These are phyloP conservation scores for Obelidium mucronatum DNA, from an alignment of 192 early-diverging fungal genomes.

Conservation along the genomic window DNA sequence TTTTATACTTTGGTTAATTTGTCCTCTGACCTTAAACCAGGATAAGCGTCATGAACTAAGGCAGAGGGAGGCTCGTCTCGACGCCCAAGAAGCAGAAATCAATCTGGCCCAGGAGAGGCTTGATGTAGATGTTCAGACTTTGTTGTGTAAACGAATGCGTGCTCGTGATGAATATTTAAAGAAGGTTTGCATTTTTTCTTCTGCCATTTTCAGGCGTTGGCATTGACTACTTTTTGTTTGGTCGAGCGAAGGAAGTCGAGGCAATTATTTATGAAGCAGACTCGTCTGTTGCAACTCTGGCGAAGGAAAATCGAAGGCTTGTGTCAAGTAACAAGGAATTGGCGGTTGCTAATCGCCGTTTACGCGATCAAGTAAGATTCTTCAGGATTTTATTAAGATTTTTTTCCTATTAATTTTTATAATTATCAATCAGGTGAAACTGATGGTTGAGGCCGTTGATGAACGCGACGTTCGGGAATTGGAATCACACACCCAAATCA, in stretches of 20 bases:
- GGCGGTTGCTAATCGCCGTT: conserved; percentile 22
- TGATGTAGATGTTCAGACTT: conserved; percentile 16
- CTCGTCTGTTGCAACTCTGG: conserved; percentile 19
- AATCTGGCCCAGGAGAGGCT: conserved; percentile 13
- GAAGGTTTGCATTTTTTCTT: too few relatives aligned
- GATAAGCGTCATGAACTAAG: conserved; percentile 3
- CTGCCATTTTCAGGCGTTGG: too few relatives aligned
- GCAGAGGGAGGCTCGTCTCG: background rate
- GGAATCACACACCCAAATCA: conserved; percentile 24
- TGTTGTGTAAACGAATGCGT: background rate
- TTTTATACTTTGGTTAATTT: background rate
- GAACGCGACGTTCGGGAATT: conserved; percentile 18
- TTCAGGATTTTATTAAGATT: too few relatives aligned
- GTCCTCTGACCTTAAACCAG: background rate
- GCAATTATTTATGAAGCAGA: conserved; percentile 22
- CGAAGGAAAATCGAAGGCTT: conserved; percentile 37
- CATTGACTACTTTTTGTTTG: background rate
- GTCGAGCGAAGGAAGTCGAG: conserved; percentile 42
- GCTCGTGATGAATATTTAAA: conserved; percentile 22
- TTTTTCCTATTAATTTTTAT: background rate
- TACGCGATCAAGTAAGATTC: conserved; percentile 32
- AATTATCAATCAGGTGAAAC: background rate
- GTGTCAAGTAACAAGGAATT: conserved; percentile 26
- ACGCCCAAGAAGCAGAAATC: background rate
- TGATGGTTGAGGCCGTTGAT: conserved; percentile 8